Evolutionary conservation across 805 yeast genomes (phyloP), one percentile per base, ranked within the genome.

Genomic region (Metschnikowia chrysomelidarum): DNA sequence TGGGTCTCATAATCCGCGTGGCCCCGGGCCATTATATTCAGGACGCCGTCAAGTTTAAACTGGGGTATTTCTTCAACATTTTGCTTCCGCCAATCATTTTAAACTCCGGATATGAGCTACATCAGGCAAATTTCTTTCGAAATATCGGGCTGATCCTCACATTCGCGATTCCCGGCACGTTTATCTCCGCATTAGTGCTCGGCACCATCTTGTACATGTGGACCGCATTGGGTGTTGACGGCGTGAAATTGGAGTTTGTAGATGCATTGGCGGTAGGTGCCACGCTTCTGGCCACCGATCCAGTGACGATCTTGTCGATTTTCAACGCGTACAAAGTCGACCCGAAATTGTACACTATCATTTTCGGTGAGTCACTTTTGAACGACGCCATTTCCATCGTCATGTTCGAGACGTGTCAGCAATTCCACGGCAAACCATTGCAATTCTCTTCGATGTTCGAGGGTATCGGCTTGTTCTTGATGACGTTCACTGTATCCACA

Each of bases 311-410:
- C 53, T 66, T 93, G 49, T 88, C 98, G 10, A 93, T 93, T 41
- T 93, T 93, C 71, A 93, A 91, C 57, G 93, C 98, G 10, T 93
- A 93, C 65, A 89, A 91, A 62, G 99, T 93, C 22, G 99, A 93
- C 60, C 98, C 98, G 8, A 93, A 94, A 60, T 70, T 93, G 30
- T 93, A 94, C 66, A 94, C 98, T 17, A 88, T 93, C 44, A 94
- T 93, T 44, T 91, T 93, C 59, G 99, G 99, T 32, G 99, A 93
- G 62, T 86, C 96, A 4, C 68, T 93, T 40, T 68, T 93, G 44
- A 93, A 93, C 58, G 99, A 93, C 67, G 99, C 99, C 23, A 94
- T 93, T 41, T 88, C 97, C 47, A 93, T 93, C 57, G 99, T 93
- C 50, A 91, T 93, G 95, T 93, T 93, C 66, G 98, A 93, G 65